Base-by-base conservation (phyloP, 208 protist species). In the Plasmodiophora brassicae region DNA sequence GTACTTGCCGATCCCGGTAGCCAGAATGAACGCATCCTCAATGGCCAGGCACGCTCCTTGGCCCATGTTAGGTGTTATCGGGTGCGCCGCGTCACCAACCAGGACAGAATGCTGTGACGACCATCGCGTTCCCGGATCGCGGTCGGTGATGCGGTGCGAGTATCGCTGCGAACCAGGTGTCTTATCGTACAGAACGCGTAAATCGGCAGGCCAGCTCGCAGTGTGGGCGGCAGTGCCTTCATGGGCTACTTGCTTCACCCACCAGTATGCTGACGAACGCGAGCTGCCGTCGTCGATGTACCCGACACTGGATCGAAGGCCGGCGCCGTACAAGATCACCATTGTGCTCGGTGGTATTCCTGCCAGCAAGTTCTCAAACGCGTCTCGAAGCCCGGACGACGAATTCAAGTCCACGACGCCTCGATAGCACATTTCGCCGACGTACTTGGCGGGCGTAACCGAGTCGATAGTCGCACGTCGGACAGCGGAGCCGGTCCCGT, bases 61-160 rank as follows among this genome's bases (percentile, higher is more conserved):
- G n/a, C 65, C 65, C 65, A 78, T 78, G 41, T 78, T 78, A n/a
- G 65, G 65, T 36, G 65, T 78, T 8, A 78, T 32, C n/a, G 65
- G 65, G n/a, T 78, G 65, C 20, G 65, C 65, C 5, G 65, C 65
- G n/a, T 78, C 65, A n/a, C 65, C 65, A 78, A 78, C n/a, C 41
- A 78, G n/a, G 41, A 78, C 65, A 14, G 65, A 78, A 32, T 38
- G n/a, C 5, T n/a, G 5, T 44, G 65, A 36, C n/a, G 5, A 36
- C 32, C 65, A 5, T n/a, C 65, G 14, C 32, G 65, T 5, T 14
- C 5, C 65, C 14, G 65, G n/a, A 44, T 32, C 41, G n/a, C 65
- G 5, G n/a, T 78, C 65, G 65, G 41, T 78, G 65, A 78, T 78
- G 32, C 5, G 14, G 41, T 78, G 65, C 14, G 14, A 8, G n/a